Conservation (phyloP, 768 basidiomycete species). For the Pholiota conissans region DNA sequence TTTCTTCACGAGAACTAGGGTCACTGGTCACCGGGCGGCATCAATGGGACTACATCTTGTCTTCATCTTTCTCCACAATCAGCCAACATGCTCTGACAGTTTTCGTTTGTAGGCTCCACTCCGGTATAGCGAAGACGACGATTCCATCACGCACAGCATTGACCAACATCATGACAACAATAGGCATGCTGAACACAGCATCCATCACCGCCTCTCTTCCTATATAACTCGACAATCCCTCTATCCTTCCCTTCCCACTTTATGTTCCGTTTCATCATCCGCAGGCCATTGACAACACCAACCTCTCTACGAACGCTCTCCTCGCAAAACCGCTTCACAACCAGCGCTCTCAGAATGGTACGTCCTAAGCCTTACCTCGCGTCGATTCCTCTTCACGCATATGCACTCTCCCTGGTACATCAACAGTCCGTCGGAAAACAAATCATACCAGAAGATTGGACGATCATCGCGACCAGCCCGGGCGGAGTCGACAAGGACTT, state of each 20-base stretch:
- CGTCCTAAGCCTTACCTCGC: too few species aligned
- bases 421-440: neutral
- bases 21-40: too few species aligned
- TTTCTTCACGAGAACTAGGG: too few species aligned
- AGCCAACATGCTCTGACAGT: too few species aligned
- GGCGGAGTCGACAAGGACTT: slow-evolving; percentile 12
- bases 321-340: neutral
- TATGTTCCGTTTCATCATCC: neutral
- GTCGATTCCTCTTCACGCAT: neutral
- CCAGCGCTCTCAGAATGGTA: neutral
- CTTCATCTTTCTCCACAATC: too few species aligned
- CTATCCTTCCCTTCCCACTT: neutral
- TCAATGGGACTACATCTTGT: too few species aligned
- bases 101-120: too few species aligned
- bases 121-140: too few species aligned
- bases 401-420: neutral
- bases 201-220: too few species aligned
- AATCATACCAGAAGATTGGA: slow-evolving; percentile 12
- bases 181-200: neutral
- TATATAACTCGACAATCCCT: too few species aligned
- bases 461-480: slow-evolving; percentile 13
- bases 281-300: neutral
- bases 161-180: neutral
- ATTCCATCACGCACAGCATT: neutral
- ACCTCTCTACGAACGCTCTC: neutral